phyloP scores from a whole-genome alignment of 2,329 filamentous ascomycete genomes.

The Fusarium falciforme region DNA sequence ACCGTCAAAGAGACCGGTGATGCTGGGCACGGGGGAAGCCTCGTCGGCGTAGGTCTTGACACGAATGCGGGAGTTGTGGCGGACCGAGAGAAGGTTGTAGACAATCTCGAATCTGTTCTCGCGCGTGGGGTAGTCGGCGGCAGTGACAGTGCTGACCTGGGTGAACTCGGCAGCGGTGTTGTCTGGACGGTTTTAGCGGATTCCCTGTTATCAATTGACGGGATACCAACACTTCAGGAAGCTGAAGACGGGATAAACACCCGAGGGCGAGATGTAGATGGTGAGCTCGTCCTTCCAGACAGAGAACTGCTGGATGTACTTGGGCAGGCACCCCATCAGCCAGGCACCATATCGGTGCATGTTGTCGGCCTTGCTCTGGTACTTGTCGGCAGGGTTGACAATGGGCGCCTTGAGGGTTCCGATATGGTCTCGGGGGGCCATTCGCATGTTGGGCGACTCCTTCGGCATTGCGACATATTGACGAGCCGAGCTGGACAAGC shows the following conservation, averaged over 20 bases:
- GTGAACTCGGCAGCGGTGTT: conserved; percentile 98
- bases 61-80: conserved; percentile 95
- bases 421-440: conserved; percentile 66
- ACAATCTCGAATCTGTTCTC: conserved; percentile 97
- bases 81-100: conserved; percentile 95
- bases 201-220: conserved; percentile 1
- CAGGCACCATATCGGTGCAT: conserved; percentile 97
- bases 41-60: conserved; percentile 99
- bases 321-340: conserved; percentile 95
- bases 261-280: conserved; percentile 89
- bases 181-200: conserved; percentile 60
- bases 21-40: conserved; percentile 89
- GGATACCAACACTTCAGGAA: conserved; percentile 81
- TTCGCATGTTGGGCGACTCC: conserved; percentile 74
- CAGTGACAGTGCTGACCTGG: conserved; percentile 90
- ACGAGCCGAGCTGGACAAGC: conserved; percentile 62
- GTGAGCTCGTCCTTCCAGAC: conserved; percentile 99
- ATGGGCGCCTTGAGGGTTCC: conserved; percentile 80
- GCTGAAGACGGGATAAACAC: conserved; percentile 89
- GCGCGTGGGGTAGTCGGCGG: conserved; percentile 94
- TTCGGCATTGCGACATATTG: conserved; percentile 67
- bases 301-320: conserved; percentile 98
- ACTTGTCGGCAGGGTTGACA: conserved; percentile 94
- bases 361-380: conserved; percentile 84
- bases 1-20: conserved; percentile 88